Evolutionary conservation across 2,329 filamentous ascomycete genomes (phyloP), one percentile per base, ranked within the genome.

Genomic region (Botrytis sinoallii): DNA sequence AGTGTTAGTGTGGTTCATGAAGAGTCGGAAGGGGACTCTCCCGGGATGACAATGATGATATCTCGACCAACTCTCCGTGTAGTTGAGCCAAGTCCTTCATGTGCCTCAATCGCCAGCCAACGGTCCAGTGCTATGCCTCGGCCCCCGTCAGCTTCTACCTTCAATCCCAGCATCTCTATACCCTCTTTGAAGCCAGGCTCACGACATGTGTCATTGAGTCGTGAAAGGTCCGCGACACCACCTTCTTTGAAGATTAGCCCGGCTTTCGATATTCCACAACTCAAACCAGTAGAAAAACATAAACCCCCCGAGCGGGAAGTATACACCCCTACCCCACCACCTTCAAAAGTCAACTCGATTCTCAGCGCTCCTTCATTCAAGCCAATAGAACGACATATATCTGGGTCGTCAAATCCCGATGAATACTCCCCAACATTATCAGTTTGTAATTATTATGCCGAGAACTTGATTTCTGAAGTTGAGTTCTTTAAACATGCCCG

Each of bases 1-100:
- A 79, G 78, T 38, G 77, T 79, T 5, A 75, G 75, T 14, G 73
- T 76, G 1, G 77, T 80, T 9, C 75, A 73, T 6, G 79, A 80
- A 69, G 77, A 79, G 64, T 70, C 75, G 3, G 78, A 78, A 74
- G 76, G 77, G n/a, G 73, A 77, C 5, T 71, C 71, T 16, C 69
- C 57, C 73, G 74, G 2, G 64, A 74, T 57, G 10, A 74, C 18
- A 70, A 40, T 48, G 64, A 75, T 29, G 66, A 74, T 55, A 38
- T 76, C 14, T 72, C 67, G n/a, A 46, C 65, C 57, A 40, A 71
- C 16, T 42, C 75, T 75, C 25, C 70, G 66, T 10, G 66, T 74
- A 12, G 63, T 74, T 0, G 75, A 75, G 29, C 74, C 72, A 42
- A 77, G 74, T 71, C 75, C 73, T 12, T 75, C 76, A 0, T 73